These are phyloP conservation scores for Candida nemodendra DNA, from an alignment of 805 yeast species.

Conservation along the genomic window DNA sequence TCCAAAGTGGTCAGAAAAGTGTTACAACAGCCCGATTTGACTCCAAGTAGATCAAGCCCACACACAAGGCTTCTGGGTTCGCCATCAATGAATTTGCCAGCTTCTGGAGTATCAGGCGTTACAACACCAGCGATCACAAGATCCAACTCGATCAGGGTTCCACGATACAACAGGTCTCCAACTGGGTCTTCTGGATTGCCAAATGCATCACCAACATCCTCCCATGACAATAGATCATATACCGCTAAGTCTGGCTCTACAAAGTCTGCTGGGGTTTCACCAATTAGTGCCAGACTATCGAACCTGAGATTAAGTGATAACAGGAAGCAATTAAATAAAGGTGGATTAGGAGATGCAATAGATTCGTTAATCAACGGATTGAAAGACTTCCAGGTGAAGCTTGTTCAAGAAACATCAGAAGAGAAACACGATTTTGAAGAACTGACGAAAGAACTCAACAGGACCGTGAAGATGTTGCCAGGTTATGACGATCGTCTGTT, in stretches of 20 bases:
- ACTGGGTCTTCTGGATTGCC: slow-evolving; percentile 7
- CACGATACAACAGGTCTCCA: slow-evolving; percentile 10
- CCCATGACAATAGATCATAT: slow-evolving; percentile 9
- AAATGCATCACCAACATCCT: slow-evolving; percentile 9
- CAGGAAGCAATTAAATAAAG: not conserved
- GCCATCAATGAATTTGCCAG: slow-evolving; percentile 11
- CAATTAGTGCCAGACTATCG: slow-evolving; percentile 15
- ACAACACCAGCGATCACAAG: slow-evolving; percentile 7
- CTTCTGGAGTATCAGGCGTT: slow-evolving; percentile 3
- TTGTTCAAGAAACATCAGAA: slow-evolving; percentile 6
- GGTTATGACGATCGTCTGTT: slow-evolving; percentile 16
- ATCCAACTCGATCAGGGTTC: slow-evolving; percentile 4
- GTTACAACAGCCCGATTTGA: slow-evolving; percentile 15
- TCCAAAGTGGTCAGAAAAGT: slow-evolving; percentile 26
- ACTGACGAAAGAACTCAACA: slow-evolving; percentile 14
- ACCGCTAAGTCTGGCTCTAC: slow-evolving; percentile 12
- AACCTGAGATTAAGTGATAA: slow-evolving; percentile 10
- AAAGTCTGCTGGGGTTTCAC: slow-evolving; percentile 6
- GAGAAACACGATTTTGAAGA: slow-evolving; percentile 1
- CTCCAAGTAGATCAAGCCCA: slow-evolving; percentile 10
- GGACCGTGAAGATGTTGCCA: slow-evolving; percentile 19
- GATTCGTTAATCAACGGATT: slow-evolving; percentile 7
- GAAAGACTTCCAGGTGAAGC: slow-evolving; percentile 9
- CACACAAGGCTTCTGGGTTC: slow-evolving; percentile 5
- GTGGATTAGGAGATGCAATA: slow-evolving; percentile 1